phyloP scores from a whole-genome alignment of 257 asterid genomes.

The Solanum chmielewskii region DNA sequence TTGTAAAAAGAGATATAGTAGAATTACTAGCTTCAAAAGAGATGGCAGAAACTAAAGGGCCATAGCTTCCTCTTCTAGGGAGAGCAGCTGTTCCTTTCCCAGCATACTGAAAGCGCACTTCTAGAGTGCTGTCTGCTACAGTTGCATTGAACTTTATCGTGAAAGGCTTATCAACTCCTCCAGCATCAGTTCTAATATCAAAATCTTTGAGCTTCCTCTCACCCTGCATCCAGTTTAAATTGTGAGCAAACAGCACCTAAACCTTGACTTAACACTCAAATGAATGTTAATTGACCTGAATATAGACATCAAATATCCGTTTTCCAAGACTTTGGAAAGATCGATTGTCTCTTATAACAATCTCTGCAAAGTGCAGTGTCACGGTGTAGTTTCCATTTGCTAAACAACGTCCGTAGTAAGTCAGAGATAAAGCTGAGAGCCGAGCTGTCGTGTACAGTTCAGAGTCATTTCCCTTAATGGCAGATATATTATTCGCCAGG shows the following conservation, averaged over 20 bases:
- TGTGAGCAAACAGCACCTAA: background rate
- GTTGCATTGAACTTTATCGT: background rate
- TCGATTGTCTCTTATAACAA: background rate
- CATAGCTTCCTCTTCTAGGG: slow-evolving; percentile 11
- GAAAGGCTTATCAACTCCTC: slow-evolving; percentile 6
- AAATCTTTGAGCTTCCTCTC: slow-evolving; percentile 8
- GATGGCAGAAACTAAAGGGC: slow-evolving; percentile 26
- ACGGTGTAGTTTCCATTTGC: slow-evolving; percentile 8
- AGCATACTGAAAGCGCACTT: slow-evolving; percentile 23
- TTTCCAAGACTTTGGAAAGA: slow-evolving; percentile 3
- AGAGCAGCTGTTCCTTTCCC: slow-evolving; percentile 17
- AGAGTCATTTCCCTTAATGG: background rate
- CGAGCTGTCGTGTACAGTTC: slow-evolving; percentile 7
- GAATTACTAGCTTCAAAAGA: slow-evolving; percentile 11
- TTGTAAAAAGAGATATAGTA: background rate
- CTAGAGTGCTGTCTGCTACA: slow-evolving; percentile 5
- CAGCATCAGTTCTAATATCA: slow-evolving; percentile 10
- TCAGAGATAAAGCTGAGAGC: background rate
- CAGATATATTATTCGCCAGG: background rate
- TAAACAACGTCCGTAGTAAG: slow-evolving; percentile 3
- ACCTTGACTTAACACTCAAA: background rate
- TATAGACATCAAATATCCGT: slow-evolving; percentile 4
- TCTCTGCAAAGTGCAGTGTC: slow-evolving; percentile 9
- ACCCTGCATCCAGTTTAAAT: slow-evolving; percentile 1
- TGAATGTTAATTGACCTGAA: background rate